These are phyloP conservation scores for Tetrapisispora arboricola DNA, from an alignment of 805 yeast species.

Conservation along the genomic window DNA sequence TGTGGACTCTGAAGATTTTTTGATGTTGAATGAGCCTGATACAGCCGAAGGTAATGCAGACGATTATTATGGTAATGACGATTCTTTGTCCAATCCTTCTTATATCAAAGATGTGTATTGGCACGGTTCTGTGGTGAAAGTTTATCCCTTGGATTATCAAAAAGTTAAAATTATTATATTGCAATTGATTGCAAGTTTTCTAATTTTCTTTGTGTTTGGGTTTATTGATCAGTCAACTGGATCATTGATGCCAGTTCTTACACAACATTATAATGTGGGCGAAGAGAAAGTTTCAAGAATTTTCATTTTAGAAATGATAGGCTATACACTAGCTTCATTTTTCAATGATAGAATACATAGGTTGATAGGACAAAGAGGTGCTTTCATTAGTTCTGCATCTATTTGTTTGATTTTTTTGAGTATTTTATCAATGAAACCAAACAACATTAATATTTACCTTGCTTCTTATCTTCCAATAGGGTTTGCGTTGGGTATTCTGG, in stretches of 20 bases:
- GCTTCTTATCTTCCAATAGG: slow-evolving; percentile 27
- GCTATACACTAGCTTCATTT: slow-evolving; percentile 25
- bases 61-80: not conserved
- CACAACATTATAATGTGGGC: slow-evolving; percentile 19
- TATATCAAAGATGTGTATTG: slow-evolving; percentile 14
- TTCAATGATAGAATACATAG: slow-evolving; percentile 22
- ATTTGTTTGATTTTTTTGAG: slow-evolving; percentile 15
- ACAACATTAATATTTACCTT: slow-evolving; percentile 15
- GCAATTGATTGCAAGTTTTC: slow-evolving; percentile 22
- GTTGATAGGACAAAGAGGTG: slow-evolving; percentile 23
- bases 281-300: slow-evolving; percentile 21
- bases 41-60: not conserved
- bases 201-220: slow-evolving; percentile 26
- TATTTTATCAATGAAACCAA: slow-evolving; percentile 18
- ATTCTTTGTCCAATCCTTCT: not conserved
- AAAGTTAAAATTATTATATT: slow-evolving; percentile 18
- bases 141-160: slow-evolving; percentile 22
- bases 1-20: slow-evolving; percentile 1
- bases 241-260: slow-evolving; percentile 25
- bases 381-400: slow-evolving; percentile 15
- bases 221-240: slow-evolving; percentile 29
- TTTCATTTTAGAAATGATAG: slow-evolving; percentile 24
- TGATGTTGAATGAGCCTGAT: not conserved
- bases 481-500: slow-evolving; percentile 26
- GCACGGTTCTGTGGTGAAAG: slow-evolving; percentile 18